Conservation (phyloP, 306 rosid genomes). For the Dalbergia cultrata region DNA sequence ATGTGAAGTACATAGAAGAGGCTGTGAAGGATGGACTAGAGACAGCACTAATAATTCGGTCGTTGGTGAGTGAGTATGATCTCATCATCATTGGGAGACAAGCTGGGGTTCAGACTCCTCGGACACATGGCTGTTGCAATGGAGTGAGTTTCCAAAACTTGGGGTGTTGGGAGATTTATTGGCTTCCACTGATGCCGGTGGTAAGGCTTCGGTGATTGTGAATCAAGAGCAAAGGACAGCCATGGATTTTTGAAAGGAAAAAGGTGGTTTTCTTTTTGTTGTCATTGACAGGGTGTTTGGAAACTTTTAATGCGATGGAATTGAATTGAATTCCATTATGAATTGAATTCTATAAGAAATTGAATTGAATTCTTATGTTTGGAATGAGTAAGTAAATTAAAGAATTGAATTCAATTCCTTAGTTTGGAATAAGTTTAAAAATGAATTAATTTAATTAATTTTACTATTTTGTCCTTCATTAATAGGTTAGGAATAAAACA, state of each 20-base stretch:
- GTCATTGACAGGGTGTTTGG: too few species aligned
- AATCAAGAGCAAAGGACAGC: constrained; percentile 66
- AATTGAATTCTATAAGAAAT: too few species aligned
- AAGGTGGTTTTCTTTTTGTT: neutral
- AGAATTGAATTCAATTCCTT: too few species aligned
- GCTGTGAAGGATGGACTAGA: constrained; percentile 57
- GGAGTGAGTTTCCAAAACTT: constrained; percentile 80
- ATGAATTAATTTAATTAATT: too few species aligned
- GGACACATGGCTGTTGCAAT: constrained; percentile 61
- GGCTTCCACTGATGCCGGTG: constrained; percentile 59
- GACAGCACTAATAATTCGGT: constrained; percentile 51
- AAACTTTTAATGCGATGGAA: too few species aligned
- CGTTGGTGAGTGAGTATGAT: constrained; percentile 53
- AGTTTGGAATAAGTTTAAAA: too few species aligned
- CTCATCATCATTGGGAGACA: constrained; percentile 72
- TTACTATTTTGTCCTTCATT: too few species aligned
- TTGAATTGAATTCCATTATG: too few species aligned
- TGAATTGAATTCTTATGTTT: too few species aligned
- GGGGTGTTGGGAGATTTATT: constrained; percentile 74
- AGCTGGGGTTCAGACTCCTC: constrained; percentile 48
- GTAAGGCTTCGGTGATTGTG: constrained; percentile 61
- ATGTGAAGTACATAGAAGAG: constrained; percentile 51
- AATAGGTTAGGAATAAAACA: too few species aligned
- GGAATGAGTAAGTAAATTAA: too few species aligned
- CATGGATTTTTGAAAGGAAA: neutral